phyloP scores from a whole-genome alignment of 352 stramenopile genomes.

The Phytophthora citricola region DNA sequence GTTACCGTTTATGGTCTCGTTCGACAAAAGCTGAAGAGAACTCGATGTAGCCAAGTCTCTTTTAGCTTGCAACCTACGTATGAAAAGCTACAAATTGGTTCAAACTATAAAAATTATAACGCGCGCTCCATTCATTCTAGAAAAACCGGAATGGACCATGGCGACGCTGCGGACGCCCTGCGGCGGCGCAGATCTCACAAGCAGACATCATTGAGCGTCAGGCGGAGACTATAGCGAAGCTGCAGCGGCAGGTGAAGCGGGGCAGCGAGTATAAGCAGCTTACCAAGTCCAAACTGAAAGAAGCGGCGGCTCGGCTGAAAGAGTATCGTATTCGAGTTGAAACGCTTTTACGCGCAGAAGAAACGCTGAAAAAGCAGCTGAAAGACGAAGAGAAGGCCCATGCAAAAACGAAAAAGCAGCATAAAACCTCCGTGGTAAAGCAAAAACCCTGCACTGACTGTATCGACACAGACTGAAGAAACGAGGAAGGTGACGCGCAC shows the following conservation, averaged over 20 bases:
- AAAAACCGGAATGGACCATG: conserved; percentile 20
- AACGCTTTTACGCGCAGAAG: conserved; percentile 43
- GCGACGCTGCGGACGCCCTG: conserved; percentile 22
- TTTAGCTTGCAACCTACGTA: neutral
- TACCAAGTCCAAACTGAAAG: conserved; percentile 75
- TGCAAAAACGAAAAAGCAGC: conserved; percentile 19
- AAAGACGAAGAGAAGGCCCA: conserved; percentile 1
- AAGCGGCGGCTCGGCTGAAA: conserved; percentile 59
- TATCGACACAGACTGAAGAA: conserved; percentile 28
- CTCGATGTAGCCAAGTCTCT: neutral
- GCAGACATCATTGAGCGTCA: conserved; percentile 77
- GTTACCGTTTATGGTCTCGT: conserved; percentile 11
- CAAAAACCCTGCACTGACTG: conserved; percentile 11
- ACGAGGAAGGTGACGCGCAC: conserved; percentile 4
- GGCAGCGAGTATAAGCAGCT: conserved; percentile 59
- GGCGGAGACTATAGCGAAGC: conserved; percentile 57
- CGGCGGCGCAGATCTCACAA: conserved; percentile 61
- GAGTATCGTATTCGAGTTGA: conserved; percentile 73
- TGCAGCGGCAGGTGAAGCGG: conserved; percentile 46
- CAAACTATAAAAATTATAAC: conserved; percentile 24
- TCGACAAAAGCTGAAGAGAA: too few species aligned
- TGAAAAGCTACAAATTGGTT: conserved; percentile 1
- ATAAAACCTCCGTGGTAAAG: conserved; percentile 19
- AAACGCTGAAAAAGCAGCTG: conserved; percentile 35
- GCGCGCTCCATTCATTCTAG: conserved; percentile 6